A percentile compares a stretch with the other conserved stretches of the same genome.
Conservation (phyloP, 2,329 filamentous ascomycete species). For the Colletotrichum neosansevieriae region DNA sequence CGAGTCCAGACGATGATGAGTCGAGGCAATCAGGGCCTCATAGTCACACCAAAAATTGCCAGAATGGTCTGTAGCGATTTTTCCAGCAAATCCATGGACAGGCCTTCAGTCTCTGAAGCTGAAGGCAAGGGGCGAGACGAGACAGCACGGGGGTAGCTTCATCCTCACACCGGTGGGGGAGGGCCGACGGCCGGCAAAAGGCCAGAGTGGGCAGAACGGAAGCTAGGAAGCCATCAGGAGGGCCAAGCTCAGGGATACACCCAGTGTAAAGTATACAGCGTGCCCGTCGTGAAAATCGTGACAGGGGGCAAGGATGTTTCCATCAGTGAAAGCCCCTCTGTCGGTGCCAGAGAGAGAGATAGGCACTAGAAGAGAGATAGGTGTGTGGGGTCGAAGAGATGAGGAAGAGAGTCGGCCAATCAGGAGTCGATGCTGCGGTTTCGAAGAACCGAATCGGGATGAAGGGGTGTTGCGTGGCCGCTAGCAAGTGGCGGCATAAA, state of each 20-base stretch:
- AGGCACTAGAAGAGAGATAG: no score
- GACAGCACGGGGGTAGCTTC: constrained; percentile 31
- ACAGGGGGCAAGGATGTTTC: constrained; percentile 6
- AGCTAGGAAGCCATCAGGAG: constrained; percentile 12
- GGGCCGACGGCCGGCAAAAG: constrained; percentile 19
- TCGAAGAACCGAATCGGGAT: constrained; percentile 31
- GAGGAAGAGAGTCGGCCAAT: constrained; percentile 27
- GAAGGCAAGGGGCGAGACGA: constrained; percentile 12
- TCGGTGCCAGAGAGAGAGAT: no score
- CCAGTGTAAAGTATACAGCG: not conserved
- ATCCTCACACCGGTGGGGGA: constrained; percentile 23
- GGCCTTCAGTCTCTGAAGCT: constrained; percentile 2
- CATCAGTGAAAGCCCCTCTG: not conserved
- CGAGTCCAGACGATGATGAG: constrained; percentile 4
- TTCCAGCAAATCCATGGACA: not conserved
- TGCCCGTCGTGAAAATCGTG: constrained; percentile 25
- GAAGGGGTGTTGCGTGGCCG: not conserved
- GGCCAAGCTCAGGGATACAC: constrained; percentile 6
- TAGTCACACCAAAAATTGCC: not conserved
- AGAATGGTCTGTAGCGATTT: constrained; percentile 5
- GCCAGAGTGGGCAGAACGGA: constrained; percentile 3
- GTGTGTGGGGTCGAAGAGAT: no score
- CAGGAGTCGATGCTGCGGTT: constrained; percentile 27
- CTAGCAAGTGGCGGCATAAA: constrained; percentile 13
- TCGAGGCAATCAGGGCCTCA: not conserved